Base-by-base conservation (phyloP, 768 basidiomycete species). In the Pulveroboletus frians region DNA sequence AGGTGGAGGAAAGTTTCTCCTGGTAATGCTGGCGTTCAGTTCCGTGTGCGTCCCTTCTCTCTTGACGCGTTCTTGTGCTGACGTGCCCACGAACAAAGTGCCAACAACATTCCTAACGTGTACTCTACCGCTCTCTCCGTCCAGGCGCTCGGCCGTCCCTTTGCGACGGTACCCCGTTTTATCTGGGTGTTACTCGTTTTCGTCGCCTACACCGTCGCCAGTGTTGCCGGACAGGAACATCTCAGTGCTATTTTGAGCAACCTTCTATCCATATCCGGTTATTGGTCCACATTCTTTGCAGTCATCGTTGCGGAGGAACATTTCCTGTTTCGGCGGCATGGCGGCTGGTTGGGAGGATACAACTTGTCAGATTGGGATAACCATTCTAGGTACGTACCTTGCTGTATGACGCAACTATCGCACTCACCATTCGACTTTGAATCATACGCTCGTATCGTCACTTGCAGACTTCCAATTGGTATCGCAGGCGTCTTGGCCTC, bases 121-220 rank as follows among this genome's bases (percentile, higher is more conserved):
- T 76, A 78, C 49, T 77, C 76, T 1, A 63, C 73, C 5, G 77
- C 71, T 8, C 68, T 77, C 30, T 73, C 75, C 14, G 69, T 73
- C 39, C 76, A 77, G 48, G 63, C 73, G 1, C 66, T 77, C 20
- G 68, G 72, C 21, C 73, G 71, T 9, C 66, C 66, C 1, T 73
- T 78, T 53, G 69, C 73, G 7, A 56, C 64, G 23, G 52, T 78
- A 18, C 76, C 76, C 4, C 69, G 77, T 42, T 73, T 74, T 37
- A 26, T 77, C 45, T 78, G 74, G 74, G 71, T 74, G 5, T 31
- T 74, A 9, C 35, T 78, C 5, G 60, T 65, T 3, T 76, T 74
- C 51, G 27, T 67, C 10, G 49, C 53, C 1, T 75, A 73, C 51
- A 74, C 71, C 26, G 46, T 73, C 31, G 70, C 69, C 1, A 73